Conservation (phyloP, 1,284 basidiomycete species). For the Cryptococcus sp. region DNA sequence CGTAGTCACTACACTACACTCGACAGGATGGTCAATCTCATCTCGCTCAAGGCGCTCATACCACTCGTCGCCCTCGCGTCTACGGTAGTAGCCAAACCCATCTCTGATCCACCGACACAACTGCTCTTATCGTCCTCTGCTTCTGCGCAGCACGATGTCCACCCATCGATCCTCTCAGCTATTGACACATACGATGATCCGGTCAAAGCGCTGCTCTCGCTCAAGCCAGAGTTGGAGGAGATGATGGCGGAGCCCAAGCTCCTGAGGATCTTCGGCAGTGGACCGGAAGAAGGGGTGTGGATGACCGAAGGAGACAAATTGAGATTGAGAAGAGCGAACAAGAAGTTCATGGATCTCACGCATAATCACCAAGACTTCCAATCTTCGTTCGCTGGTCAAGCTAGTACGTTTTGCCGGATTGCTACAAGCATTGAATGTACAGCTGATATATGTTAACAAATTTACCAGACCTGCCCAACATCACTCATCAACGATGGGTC, state of each 20-base stretch:
- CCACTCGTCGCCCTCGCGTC: too few species aligned
- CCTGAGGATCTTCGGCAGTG: slow-evolving; percentile 18
- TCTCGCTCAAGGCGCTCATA: too few species aligned
- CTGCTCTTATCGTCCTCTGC: too few species aligned
- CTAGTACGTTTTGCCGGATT: slow-evolving; percentile 4
- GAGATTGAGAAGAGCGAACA: slow-evolving; percentile 19
- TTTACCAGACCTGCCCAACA: slow-evolving; percentile 17
- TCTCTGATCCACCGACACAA: too few species aligned
- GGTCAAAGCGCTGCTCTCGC: slow-evolving; percentile 15
- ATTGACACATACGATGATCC: slow-evolving; percentile 21
- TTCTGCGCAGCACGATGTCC: slow-evolving; percentile 2
- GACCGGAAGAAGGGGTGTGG: slow-evolving; percentile 15
- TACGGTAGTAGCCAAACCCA: too few species aligned
- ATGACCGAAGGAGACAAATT: slow-evolving; percentile 33
- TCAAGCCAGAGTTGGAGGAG: slow-evolving; percentile 17
- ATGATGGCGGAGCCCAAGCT: slow-evolving; percentile 19
- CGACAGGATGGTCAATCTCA: too few species aligned
- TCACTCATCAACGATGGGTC: slow-evolving; percentile 22
- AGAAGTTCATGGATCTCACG: slow-evolving; percentile 29
- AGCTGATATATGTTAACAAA: background rate
- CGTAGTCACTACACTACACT: too few species aligned
- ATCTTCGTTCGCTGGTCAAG: slow-evolving; percentile 3
- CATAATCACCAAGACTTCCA: slow-evolving; percentile 11
- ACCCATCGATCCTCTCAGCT: slow-evolving; percentile 12
- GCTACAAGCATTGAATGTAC: background rate